Evolutionary conservation across 1,284 basidiomycete species (phyloP), one percentile per base, ranked within the genome.

Genomic region (Cutaneotrichosporon spelunceum): DNA sequence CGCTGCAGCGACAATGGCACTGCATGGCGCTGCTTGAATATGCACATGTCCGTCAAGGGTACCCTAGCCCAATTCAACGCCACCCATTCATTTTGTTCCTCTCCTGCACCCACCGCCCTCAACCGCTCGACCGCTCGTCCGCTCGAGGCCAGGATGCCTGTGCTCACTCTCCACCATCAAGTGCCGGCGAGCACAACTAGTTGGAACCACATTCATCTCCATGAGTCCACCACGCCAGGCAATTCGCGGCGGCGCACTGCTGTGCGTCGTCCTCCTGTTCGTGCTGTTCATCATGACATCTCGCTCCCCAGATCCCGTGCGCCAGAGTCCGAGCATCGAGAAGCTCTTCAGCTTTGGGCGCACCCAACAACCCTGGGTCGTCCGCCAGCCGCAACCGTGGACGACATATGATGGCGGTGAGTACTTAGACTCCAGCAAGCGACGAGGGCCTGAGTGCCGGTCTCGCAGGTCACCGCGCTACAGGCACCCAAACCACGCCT

Each of bases 391-490:
- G 23, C 56, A 73, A 34, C 60, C 64, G 10, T 56, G 62, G 47
- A 71, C 71, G 5, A 59, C 29, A n/a, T 70, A 69, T 56, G 70
- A 71, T 39, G 72, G 72, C 21, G 71, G 72, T 72, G 60, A 62
- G 71, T 67, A 2, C n/a, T n/a, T n/a, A n/a, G n/a, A n/a, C n/a
- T n/a, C n/a, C n/a, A n/a, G n/a, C n/a, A n/a, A n/a, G n/a, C 14
- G 26, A 2, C 4, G 29, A 3, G 24, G 21, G 13, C 49, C 21
- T 8, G 36, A 11, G 16, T 27, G 45, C 16, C 26, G 34, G 34
- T 16, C n/a, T 9, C 30, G 30, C 29, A 4, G 11, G 19, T 24
- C 16, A 11, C 48, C 27, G 16, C 48, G 48, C 26, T 9, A 50
- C 14, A 29, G 26, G 48, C 19, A 24, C n/a, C 26, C 19, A 8